Evolutionary conservation across 2,329 filamentous ascomycete genomes (phyloP).

Genomic region (Penicillium griseofulvum): DNA sequence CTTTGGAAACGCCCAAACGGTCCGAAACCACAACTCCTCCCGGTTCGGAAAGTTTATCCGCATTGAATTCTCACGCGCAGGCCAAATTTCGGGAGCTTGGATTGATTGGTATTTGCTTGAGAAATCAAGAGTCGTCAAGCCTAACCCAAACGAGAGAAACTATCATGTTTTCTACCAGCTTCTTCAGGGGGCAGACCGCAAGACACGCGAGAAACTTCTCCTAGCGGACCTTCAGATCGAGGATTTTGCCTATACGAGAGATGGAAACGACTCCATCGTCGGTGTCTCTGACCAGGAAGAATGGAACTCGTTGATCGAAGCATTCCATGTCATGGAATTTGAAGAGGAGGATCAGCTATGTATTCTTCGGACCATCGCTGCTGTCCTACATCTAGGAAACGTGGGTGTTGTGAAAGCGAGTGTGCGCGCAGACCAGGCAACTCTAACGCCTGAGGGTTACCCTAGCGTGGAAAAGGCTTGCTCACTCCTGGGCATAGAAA

Average conservation of each 20-base stretch:
- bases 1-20: slow-evolving; percentile 96
- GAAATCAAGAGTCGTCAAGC: slow-evolving; percentile 92
- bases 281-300: slow-evolving; percentile 89
- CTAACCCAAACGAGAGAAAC: slow-evolving; percentile 85
- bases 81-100: slow-evolving; percentile 90
- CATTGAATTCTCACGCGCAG: slow-evolving; percentile 85
- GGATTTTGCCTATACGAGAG: slow-evolving; percentile 86
- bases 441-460: slow-evolving; percentile 71
- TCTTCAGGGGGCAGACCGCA: slow-evolving; percentile 73
- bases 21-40: slow-evolving; percentile 97
- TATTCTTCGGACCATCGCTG: slow-evolving; percentile 83
- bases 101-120: slow-evolving; percentile 99
- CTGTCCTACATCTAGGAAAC: slow-evolving; percentile 90
- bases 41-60: slow-evolving; percentile 98
- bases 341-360: slow-evolving; percentile 76
- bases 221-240: slow-evolving; percentile 72
- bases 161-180: slow-evolving; percentile 98
- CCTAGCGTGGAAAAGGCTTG: slow-evolving; percentile 76
- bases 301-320: slow-evolving; percentile 86
- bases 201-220: slow-evolving; percentile 73
- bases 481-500: slow-evolving; percentile 75
- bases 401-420: slow-evolving; percentile 88
- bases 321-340: slow-evolving; percentile 93
- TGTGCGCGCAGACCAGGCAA: slow-evolving; percentile 83
- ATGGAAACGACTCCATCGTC: slow-evolving; percentile 85